Evolutionary conservation across 495 filamentous ascomycete genomes (phyloP).

Genomic region (Tetracladium setigerum): DNA sequence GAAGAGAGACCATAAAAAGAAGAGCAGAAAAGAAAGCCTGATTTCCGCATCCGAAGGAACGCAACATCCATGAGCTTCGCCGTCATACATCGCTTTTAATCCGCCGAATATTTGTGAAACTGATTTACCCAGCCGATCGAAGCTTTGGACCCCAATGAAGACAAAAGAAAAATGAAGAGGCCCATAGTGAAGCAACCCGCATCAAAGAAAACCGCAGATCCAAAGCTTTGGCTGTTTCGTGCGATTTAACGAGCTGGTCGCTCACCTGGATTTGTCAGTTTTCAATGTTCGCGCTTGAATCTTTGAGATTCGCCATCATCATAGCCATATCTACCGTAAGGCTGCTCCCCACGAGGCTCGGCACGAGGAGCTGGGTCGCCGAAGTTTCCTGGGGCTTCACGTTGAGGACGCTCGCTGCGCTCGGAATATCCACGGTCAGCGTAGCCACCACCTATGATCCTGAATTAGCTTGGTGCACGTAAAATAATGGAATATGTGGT

Average conservation of each 20-base stretch:
- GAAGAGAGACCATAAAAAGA: constrained; percentile 13
- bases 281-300: constrained; percentile 22
- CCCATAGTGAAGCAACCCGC: constrained; percentile 20
- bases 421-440: constrained; percentile 40
- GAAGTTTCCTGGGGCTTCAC: constrained; percentile 45
- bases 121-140: constrained; percentile 22
- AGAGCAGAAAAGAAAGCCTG: constrained; percentile 19
- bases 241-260: constrained; percentile 26
- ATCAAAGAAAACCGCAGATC: constrained; percentile 25
- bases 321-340: constrained; percentile 47
- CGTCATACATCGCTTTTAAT: constrained; percentile 5
- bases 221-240: constrained; percentile 21
- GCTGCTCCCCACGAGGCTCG: constrained; percentile 45
- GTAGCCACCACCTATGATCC: constrained; percentile 36
- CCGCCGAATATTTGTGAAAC: constrained; percentile 19
- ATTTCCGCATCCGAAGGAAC: constrained; percentile 16
- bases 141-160: constrained; percentile 23
- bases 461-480: constrained; percentile 35
- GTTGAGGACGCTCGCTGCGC: constrained; percentile 35
- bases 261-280: constrained; percentile 22
- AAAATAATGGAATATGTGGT: constrained; percentile 26
- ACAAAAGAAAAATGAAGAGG: constrained; percentile 20
- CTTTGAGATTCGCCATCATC: constrained; percentile 32
- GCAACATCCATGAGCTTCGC: constrained; percentile 13
- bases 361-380: constrained; percentile 53